A percentile compares a stretch with the other conserved stretches of the same genome.
phyloP scores from a whole-genome alignment of 1,139 yeast species.

The Saccharomycopsis crataegensis region DNA sequence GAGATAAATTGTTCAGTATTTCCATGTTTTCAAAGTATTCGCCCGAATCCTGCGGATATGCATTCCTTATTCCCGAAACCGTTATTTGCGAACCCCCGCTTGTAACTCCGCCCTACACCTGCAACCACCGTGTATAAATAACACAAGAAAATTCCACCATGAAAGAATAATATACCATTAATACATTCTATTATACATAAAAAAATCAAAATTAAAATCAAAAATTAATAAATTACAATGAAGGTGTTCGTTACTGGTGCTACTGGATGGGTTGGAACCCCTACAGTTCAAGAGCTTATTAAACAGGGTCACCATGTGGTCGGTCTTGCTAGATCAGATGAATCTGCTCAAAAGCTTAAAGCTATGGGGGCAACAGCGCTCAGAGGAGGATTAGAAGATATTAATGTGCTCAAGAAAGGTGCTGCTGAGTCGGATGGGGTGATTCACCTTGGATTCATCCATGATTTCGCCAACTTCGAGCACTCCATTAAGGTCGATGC shows the following conservation, averaged over 20 bases:
- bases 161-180: too few relatives aligned
- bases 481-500: not conserved
- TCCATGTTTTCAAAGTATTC: too few relatives aligned
- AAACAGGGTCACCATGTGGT: constrained; percentile 21
- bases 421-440: constrained; percentile 30
- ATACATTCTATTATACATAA: too few relatives aligned
- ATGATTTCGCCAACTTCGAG: not conserved
- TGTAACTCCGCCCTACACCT: too few relatives aligned
- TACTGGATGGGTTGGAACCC: constrained; percentile 26
- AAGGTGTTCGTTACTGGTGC: constrained; percentile 28
- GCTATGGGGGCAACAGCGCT: constrained; percentile 23
- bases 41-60: too few relatives aligned
- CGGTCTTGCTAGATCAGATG: constrained; percentile 26
- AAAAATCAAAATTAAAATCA: too few relatives aligned
- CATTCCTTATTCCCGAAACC: too few relatives aligned
- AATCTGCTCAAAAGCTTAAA: constrained; percentile 22
- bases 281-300: constrained; percentile 21
- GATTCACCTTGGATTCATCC: constrained; percentile 29
- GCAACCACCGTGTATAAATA: too few relatives aligned
- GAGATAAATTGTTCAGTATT: too few relatives aligned
- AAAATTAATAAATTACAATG: not conserved
- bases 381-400: constrained; percentile 26
- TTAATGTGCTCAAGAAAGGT: constrained; percentile 25
- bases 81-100: too few relatives aligned
- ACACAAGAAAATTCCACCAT: too few relatives aligned